Conservation (phyloP, 495 filamentous ascomycete genomes). For the Podospora fimiseda region DNA sequence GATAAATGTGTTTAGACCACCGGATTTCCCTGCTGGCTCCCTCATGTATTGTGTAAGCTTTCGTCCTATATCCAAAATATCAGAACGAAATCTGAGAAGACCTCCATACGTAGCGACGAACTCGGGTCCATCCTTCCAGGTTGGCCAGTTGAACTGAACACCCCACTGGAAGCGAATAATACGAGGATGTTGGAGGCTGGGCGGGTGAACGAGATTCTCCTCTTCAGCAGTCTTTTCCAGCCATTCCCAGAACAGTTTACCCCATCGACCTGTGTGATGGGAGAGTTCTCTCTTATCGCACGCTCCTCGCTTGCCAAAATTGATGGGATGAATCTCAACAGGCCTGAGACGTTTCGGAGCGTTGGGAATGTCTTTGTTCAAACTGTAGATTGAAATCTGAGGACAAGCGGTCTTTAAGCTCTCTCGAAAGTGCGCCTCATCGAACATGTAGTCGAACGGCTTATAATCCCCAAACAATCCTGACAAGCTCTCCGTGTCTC, state of each 20-base stretch:
- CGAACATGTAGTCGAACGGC: slow-evolving; percentile 42
- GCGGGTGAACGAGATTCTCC: slow-evolving; percentile 21
- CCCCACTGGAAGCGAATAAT: slow-evolving; percentile 39
- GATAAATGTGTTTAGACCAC: slow-evolving; percentile 17
- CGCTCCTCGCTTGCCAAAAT: slow-evolving; percentile 32
- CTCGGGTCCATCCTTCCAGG: slow-evolving; percentile 38
- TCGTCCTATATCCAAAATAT: slow-evolving; percentile 32
- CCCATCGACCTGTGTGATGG: slow-evolving; percentile 39
- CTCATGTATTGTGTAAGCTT: slow-evolving; percentile 24
- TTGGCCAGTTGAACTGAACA: slow-evolving; percentile 40
- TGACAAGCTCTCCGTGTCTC: slow-evolving; percentile 26
- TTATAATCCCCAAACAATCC: slow-evolving; percentile 27
- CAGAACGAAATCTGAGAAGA: slow-evolving; percentile 30
- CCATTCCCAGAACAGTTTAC: slow-evolving; percentile 25
- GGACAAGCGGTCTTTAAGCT: slow-evolving; percentile 34
- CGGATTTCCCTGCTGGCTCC: slow-evolving; percentile 15
- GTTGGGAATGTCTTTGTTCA: slow-evolving; percentile 33
- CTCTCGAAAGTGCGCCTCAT: slow-evolving; percentile 34
- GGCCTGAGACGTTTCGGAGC: slow-evolving; percentile 21
- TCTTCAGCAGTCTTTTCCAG: slow-evolving; percentile 19
- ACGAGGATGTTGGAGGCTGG: slow-evolving; percentile 27
- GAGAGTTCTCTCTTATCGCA: slow-evolving; percentile 41
- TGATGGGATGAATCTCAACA: slow-evolving; percentile 35
- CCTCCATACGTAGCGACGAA: slow-evolving; percentile 37
- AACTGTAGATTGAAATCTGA: slow-evolving; percentile 34